Base-by-base conservation (phyloP, 2,329 filamentous ascomycete species). In the Botrytis fabae region DNA sequence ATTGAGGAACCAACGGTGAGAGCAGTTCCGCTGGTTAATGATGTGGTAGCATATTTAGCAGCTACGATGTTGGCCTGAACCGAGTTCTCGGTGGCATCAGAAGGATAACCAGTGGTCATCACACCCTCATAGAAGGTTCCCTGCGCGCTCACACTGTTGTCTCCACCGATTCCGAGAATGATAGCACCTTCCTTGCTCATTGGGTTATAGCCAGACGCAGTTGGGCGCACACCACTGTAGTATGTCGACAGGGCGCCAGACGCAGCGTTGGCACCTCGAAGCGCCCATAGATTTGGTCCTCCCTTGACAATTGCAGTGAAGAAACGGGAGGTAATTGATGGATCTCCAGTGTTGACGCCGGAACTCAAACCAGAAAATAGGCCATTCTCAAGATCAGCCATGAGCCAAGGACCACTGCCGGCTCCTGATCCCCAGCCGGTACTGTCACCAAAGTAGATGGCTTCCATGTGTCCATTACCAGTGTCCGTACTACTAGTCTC, bases 161-260 rank as follows among this genome's bases (percentile, higher is more conserved):
- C 90, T 12, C 90, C 90, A n/a, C 90, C 90, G 71, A 91, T 90
- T n/a, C 90, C 89, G n/a, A 91, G 87, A 73, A 91, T 85, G 62
- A 92, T 89, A 72, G 89, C 86, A 20, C 89, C 89, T 78, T 92
- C 89, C 76, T 91, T 90, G 75, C 77, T 83, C 90, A 91, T 92
- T 0, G 86, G 85, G 71, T 79, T 79, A 0, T 91, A 91, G 16
- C 88, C 88, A 22, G 78, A 75, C 2, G 73, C 82, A 10, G 72
- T 83, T 6, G 89, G 89, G 5, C 89, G 86, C 1, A 77, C 82
- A 8, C 90, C 89, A 74, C 81, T 86, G 78, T 88, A 92, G 81
- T 85, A 91, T 0, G 89, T 91, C 4, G 86, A 85, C 25, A 91
- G 78, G 5, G 82, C 79, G 25, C 87, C 88, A 0, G 87, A 86